Percentiles rank a stretch among this genome's conserved stretches.
Conservation (phyloP, 2,329 filamentous ascomycete species). For the Aspergillus amoenus region DNA sequence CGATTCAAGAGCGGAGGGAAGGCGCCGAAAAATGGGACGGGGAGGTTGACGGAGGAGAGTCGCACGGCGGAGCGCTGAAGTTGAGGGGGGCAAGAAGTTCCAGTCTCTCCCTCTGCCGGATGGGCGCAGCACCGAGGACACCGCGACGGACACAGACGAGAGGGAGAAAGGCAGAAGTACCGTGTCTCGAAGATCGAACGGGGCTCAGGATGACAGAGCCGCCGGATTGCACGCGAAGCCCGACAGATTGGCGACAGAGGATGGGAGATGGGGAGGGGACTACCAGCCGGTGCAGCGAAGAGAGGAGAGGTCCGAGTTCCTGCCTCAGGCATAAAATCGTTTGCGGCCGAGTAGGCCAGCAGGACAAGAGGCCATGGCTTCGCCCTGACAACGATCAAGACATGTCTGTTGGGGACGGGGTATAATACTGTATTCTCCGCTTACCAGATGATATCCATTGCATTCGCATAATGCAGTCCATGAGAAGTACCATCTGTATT, state of each 20-base stretch:
- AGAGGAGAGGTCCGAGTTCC: background rate
- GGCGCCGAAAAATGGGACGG: conserved; percentile 23
- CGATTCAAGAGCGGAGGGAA: conserved; percentile 20
- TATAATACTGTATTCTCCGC: background rate
- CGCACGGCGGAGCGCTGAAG: conserved; percentile 24
- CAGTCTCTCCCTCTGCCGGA: conserved; percentile 21
- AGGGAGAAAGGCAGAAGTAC: conserved; percentile 1
- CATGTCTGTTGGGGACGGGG: background rate
- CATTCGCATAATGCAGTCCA: background rate
- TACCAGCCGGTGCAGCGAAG: conserved; percentile 7
- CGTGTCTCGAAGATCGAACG: background rate
- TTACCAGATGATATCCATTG: background rate
- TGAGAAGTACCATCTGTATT: background rate
- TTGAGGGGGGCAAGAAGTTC: conserved; percentile 23
- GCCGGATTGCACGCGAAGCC: conserved; percentile 10
- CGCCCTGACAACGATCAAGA: background rate
- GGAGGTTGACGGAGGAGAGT: conserved; percentile 22
- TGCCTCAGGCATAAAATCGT: conserved; percentile 20
- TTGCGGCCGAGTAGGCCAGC: conserved; percentile 16
- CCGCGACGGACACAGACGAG: conserved; percentile 16
- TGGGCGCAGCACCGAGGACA: conserved; percentile 20
- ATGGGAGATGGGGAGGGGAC: conserved; percentile 16
- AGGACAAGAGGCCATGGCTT: background rate
- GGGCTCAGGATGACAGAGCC: conserved; percentile 1
- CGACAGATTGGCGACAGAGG: conserved; percentile 6